Evolutionary conservation across 1,284 basidiomycete species (phyloP).

Genomic region (Phlebopus sp.): DNA sequence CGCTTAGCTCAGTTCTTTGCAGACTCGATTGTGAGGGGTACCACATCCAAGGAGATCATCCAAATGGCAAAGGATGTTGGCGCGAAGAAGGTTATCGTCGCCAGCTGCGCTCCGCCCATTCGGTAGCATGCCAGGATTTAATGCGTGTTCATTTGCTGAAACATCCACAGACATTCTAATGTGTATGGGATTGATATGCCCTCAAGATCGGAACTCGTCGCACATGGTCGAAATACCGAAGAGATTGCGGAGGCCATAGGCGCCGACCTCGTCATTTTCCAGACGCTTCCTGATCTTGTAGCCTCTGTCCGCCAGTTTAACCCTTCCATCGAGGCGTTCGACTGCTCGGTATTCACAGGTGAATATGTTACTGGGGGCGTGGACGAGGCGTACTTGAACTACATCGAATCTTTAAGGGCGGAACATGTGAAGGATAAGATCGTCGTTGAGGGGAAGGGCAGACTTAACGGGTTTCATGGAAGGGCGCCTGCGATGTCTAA

Average conservation of each 20-base stretch:
- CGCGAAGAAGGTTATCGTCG: constrained; percentile 95
- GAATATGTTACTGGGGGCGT: constrained; percentile 98
- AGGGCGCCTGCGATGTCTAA: constrained; percentile 34
- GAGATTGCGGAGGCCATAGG: constrained; percentile 86
- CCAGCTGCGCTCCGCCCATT: constrained; percentile 96
- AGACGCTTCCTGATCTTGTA: constrained; percentile 90
- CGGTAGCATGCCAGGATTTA: constrained; percentile 42
- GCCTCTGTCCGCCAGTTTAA: constrained; percentile 89
- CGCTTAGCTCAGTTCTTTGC: neutral
- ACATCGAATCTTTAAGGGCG: constrained; percentile 77
- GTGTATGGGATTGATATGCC: constrained; percentile 99
- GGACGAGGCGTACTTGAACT: constrained; percentile 77
- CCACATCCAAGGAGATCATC: constrained; percentile 98
- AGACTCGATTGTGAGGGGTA: constrained; percentile 99
- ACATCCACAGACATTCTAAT: constrained; percentile 70
- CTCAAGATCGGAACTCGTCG: constrained; percentile 90
- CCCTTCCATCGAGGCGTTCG: constrained; percentile 75
- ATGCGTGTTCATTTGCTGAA: constrained; percentile 4
- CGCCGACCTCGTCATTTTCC: constrained; percentile 96
- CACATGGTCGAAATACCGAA: constrained; percentile 74
- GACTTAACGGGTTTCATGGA: constrained; percentile 12
- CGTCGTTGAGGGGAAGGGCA: constrained; percentile 35
- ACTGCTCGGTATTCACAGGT: constrained; percentile 98
- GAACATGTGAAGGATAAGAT: constrained; percentile 73
- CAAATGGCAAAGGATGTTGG: constrained; percentile 99